These are phyloP conservation scores for Acanthamoeba culbertsoni DNA, from an alignment of 208 protist genomes.

Conservation along the genomic window DNA sequence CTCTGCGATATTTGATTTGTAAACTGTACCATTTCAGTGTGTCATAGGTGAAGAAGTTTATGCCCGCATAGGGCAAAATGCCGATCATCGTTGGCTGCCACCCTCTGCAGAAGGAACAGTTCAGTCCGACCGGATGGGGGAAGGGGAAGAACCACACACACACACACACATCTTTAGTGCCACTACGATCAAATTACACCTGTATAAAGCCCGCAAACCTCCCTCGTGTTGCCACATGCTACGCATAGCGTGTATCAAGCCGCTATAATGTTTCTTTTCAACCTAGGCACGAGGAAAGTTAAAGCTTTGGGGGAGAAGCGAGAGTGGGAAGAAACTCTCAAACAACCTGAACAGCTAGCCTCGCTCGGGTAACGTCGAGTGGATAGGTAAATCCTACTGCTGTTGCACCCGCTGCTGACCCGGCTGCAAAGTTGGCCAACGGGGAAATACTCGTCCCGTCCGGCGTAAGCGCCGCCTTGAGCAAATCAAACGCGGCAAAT, in stretches of 20 bases:
- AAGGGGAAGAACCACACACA: too few species aligned
- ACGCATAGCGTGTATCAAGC: neutral
- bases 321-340: neutral
- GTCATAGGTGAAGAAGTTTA: constrained; percentile 37
- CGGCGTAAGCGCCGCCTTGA: neutral
- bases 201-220: constrained; percentile 1
- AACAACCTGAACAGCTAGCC: constrained; percentile 16
- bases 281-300: neutral
- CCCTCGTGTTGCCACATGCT: constrained; percentile 40
- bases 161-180: too few species aligned
- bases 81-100: constrained; percentile 16
- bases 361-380: constrained; percentile 10
- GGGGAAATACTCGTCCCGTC: neutral
- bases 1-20: neutral
- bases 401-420: neutral
- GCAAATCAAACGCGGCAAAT: neutral
- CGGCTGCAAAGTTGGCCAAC: neutral
- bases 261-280: constrained; percentile 1
- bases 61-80: constrained; percentile 27
- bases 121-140: too few species aligned
- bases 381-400: constrained; percentile 24
- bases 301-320: neutral
- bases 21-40: constrained; percentile 24
- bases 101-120: neutral
- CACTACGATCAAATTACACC: neutral